Evolutionary conservation across 2,329 filamentous ascomycete species (phyloP).

Genomic region (Ophiostoma sp.): DNA sequence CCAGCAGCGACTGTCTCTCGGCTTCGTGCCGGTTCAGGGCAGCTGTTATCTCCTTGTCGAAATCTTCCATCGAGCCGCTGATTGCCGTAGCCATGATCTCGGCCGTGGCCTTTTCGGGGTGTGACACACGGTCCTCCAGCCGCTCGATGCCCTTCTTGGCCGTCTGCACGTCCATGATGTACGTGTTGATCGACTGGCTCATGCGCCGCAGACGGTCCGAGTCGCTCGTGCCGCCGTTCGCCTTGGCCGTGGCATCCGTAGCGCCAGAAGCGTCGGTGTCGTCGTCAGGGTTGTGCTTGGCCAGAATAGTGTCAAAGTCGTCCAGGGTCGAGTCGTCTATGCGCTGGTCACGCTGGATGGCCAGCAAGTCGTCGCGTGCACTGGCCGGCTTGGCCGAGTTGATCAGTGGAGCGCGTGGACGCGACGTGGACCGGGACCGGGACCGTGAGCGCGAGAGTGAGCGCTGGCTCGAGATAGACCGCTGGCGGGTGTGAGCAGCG

Average conservation of each 20-base stretch:
- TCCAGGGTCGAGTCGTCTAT: slow-evolving; percentile 58
- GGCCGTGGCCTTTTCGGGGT: slow-evolving; percentile 26
- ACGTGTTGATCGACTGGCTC: slow-evolving; percentile 47
- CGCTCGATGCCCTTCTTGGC: slow-evolving; percentile 55
- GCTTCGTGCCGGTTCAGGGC: background rate
- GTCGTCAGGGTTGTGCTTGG: background rate
- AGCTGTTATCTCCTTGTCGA: slow-evolving; percentile 14
- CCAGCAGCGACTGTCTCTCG: slow-evolving; percentile 1
- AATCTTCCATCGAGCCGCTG: background rate
- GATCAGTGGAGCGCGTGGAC: slow-evolving; percentile 43
- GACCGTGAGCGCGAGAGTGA: slow-evolving; percentile 31
- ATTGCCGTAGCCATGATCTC: slow-evolving; percentile 12
- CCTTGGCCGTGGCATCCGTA: slow-evolving; percentile 15
- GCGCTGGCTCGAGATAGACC: slow-evolving; percentile 21
- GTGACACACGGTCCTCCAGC: slow-evolving; percentile 48
- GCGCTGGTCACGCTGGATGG: slow-evolving; percentile 48
- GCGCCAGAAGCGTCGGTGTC: background rate
- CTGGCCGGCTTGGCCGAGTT: slow-evolving; percentile 52
- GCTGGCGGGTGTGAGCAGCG: slow-evolving; percentile 20
- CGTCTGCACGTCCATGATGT: slow-evolving; percentile 47
- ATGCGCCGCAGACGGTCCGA: slow-evolving; percentile 39
- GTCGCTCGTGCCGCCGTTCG: slow-evolving; percentile 29
- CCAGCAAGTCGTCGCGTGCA: slow-evolving; percentile 51
- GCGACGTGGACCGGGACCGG: slow-evolving; percentile 42
- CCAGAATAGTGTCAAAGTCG: slow-evolving; percentile 49